Evolutionary conservation across 2,329 filamentous ascomycete genomes (phyloP), one percentile per base, ranked within the genome.

Genomic region (Pseudogymnoascus sp.): DNA sequence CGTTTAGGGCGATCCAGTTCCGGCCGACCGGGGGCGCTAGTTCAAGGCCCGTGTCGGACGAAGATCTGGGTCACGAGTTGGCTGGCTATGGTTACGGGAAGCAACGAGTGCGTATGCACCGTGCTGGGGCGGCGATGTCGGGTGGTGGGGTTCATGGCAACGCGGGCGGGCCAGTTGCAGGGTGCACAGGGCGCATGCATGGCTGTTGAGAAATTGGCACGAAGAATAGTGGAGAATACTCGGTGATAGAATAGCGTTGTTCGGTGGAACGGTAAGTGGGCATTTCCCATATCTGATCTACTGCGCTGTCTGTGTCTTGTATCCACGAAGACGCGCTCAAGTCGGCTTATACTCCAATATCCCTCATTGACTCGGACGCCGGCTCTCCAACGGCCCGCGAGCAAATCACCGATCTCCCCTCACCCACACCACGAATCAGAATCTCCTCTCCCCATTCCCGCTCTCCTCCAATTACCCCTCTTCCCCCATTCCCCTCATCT

Each of bases 181-280:
- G 41, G 21, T 26, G 13, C n/a, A 48, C 3, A 5, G 41, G 41
- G 21, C 15, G 13, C n/a, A 48, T 28, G 21, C n/a, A 10, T 48
- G 23, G 23, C 1, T 28, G 23, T 18, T 28, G 8, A 9, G 41
- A n/a, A 23, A n/a, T 23, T 23, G 19, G 19, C 8, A 23, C 12
- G 19, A 45, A 5, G 18, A 19, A 28, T 15, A 12, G 23, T 15
- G n/a, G 13, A n/a, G 26, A 30, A 30, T 18, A 5, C 23, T 52
- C 41, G 41, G 41, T 5, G 26, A 18, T 18, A 23, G 9, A 52
- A 30, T 52, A 30, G 45, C 45, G 45, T 18, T 3, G 13, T 48
- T 48, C 45, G 45, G 45, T 52, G 45, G 26, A 30, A 52, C 45
- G 45, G 45, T 30, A 52, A 52, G 45, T 52, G 45, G 45, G 26